These are phyloP conservation scores for Monosporascus sp. DNA, from an alignment of 2,329 filamentous ascomycete species.

Conservation along the genomic window DNA sequence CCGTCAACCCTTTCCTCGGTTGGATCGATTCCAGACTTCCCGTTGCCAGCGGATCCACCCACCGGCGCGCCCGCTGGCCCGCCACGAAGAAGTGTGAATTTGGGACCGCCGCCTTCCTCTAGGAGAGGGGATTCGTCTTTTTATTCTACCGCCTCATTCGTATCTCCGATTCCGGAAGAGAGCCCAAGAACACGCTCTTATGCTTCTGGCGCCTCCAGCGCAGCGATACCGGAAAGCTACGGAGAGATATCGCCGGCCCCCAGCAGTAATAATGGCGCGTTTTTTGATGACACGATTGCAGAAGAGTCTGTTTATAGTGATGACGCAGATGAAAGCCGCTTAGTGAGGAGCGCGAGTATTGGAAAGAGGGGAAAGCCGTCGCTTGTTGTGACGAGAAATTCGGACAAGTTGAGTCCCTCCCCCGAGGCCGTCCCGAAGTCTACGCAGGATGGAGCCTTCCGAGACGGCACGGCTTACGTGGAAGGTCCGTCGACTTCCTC, in stretches of 20 bases:
- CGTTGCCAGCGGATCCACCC: conserved; percentile 34
- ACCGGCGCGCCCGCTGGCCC: conserved; percentile 23
- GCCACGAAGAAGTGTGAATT: conserved; percentile 44
- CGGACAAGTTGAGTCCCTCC: conserved; percentile 21
- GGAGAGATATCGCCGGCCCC: conserved; percentile 42
- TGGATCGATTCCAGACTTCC: conserved; percentile 56
- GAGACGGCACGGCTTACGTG: conserved; percentile 40
- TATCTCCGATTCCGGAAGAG: conserved; percentile 74
- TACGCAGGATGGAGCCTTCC: conserved; percentile 34
- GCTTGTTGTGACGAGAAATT: conserved; percentile 42
- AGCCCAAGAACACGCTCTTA: conserved; percentile 52
- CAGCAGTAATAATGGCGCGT: conserved; percentile 45
- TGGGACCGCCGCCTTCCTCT: conserved; percentile 57
- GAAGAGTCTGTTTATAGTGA: conserved; percentile 43
- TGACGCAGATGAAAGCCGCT: conserved; percentile 48
- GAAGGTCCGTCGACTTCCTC: conserved; percentile 44
- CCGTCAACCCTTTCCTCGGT: conserved; percentile 48
- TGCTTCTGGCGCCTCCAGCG: conserved; percentile 66
- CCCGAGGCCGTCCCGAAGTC: conserved; percentile 33
- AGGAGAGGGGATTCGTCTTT: conserved; percentile 58
- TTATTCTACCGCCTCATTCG: conserved; percentile 60
- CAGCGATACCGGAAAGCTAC: conserved; percentile 67
- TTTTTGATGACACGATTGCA: conserved; percentile 44
- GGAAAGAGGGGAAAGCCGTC: conserved; percentile 56
- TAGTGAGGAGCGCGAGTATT: conserved; percentile 58